phyloP scores from a whole-genome alignment of 768 basidiomycete genomes.

The Naganishia vaughanmartiniae region DNA sequence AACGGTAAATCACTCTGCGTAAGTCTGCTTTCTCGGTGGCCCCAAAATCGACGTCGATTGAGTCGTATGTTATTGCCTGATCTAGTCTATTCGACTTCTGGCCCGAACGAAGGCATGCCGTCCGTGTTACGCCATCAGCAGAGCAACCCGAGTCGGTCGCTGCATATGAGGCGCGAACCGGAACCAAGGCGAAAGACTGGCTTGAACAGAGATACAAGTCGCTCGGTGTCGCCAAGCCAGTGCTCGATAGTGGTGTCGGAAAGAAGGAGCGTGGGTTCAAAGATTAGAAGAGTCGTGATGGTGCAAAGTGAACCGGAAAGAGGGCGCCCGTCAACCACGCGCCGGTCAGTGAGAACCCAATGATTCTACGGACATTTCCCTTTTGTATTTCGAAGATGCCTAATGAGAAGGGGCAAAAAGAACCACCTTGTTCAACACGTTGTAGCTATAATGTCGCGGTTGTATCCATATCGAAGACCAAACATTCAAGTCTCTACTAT shows the following conservation, averaged over 20 bases:
- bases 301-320: neutral
- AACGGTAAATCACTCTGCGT: conserved; percentile 72
- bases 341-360: neutral
- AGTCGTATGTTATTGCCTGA: neutral
- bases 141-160: conserved; percentile 73
- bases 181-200: conserved; percentile 70
- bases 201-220: conserved; percentile 70
- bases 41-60: too few species aligned
- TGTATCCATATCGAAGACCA: neutral
- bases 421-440: conserved; percentile 7
- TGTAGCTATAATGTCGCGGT: neutral
- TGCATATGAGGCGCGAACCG: conserved; percentile 60
- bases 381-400: neutral
- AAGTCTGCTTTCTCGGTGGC: conserved; percentile 39
- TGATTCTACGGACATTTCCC: neutral
- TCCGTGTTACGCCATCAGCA: conserved; percentile 76
- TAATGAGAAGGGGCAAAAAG: neutral
- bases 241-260: conserved; percentile 42
- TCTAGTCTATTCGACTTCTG: conserved; percentile 23
- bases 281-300: conserved; percentile 36
- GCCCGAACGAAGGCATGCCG: conserved; percentile 64
- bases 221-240: conserved; percentile 56
- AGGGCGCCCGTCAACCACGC: neutral
- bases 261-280: conserved; percentile 45
- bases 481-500: neutral